Evolutionary conservation across 495 filamentous ascomycete species (phyloP), one percentile per base, ranked within the genome.

Genomic region (Xylaria flabelliformis): DNA sequence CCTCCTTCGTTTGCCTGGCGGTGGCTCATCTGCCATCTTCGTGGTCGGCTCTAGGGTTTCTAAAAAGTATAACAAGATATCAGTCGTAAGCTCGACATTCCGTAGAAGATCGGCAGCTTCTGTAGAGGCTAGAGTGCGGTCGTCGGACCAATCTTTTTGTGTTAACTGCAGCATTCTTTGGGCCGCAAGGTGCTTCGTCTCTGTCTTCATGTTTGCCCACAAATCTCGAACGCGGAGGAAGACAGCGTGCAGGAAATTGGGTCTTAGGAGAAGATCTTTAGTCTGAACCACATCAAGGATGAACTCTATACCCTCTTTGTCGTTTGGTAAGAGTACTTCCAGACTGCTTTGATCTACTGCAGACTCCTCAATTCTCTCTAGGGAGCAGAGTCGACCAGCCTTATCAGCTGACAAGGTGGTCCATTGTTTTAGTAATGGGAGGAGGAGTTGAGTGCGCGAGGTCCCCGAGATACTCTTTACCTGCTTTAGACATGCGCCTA

Each of bases 1-100:
- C 44, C 93, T 88, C 77, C 93, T 89, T 21, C 93, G 87, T 83
- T 97, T 97, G 36, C 88, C 87, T 5, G 91, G 89, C 19, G 89
- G 88, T 56, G 89, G 83, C 71, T 91, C 87, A 10, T 80, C 83
- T 53, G 88, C 88, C 73, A 92, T 82, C 62, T 90, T 87, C 19
- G 88, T 84, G 53, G 90, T 87, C 32, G 87, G 86, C 29, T 92
- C 91, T 36, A 95, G 85, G 58, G 89, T 88, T 59, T 92, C 86
- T 2, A 97, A 75, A 75, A 95, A 92, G 36, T 86, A 82, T 15
- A 88, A 77, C 36, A 98, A 88, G 32, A 94, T 88, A 24, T 88
- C 81, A 0, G 93, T 92, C 2, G 93, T 85, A 34, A 97, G 83
- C 29, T 89, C 84, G 15, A 95, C 84, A 62, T 83, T 88, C 39